Evolutionary conservation across 495 filamentous ascomycete species (phyloP).

Genomic region (Staphylotrichum longicolle): DNA sequence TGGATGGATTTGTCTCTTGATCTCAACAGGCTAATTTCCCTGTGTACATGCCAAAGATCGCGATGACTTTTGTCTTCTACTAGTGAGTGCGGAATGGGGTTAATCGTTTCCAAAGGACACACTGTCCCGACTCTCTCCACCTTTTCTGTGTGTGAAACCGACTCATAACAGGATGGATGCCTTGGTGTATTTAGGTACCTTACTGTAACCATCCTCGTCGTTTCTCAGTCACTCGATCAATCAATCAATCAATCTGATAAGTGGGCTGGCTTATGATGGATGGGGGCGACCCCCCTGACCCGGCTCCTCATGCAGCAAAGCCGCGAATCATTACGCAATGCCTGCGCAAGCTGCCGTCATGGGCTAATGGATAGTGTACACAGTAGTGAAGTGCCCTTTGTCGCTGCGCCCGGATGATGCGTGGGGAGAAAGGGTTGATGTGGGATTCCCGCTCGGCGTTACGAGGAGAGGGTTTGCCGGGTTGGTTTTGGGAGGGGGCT

Average conservation of each 20-base stretch:
- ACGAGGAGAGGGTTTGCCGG: constrained; percentile 4
- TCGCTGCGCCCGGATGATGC: too few species aligned
- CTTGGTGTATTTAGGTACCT: too few species aligned
- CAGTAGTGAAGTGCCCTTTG: too few species aligned
- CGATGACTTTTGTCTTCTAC: too few species aligned
- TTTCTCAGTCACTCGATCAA: neutral
- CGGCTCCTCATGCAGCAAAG: neutral
- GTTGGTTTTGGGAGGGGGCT: neutral
- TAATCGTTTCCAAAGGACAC: too few species aligned
- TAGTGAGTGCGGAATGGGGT: too few species aligned
- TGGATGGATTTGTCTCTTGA: neutral
- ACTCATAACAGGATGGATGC: too few species aligned
- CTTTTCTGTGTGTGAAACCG: too few species aligned
- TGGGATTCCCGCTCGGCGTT: constrained; percentile 16
- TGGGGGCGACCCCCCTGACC: neutral
- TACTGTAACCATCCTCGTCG: neutral
- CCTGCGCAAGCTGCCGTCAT: constrained; percentile 16
- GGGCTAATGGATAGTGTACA: too few species aligned
- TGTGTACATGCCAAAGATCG: too few species aligned
- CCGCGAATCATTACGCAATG: constrained; percentile 18
- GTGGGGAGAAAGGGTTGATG: neutral
- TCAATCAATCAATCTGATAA: constrained; percentile 5
- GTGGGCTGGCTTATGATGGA: neutral
- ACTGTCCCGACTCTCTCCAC: too few species aligned
- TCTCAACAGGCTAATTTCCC: too few species aligned